Evolutionary conservation across 768 basidiomycete genomes (phyloP).

Genomic region (Lactarius evosmus): DNA sequence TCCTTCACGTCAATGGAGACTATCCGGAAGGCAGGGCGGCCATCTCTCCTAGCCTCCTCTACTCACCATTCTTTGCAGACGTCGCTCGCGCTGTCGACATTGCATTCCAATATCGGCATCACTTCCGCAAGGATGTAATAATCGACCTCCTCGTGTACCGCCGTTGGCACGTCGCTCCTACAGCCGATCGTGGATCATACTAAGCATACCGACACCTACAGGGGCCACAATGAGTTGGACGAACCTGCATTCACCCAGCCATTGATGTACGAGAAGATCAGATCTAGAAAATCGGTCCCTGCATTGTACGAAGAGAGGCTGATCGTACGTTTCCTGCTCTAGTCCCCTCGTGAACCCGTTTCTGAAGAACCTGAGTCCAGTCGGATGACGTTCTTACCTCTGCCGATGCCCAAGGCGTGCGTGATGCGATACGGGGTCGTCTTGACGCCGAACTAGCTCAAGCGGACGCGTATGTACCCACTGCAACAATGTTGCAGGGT

Average conservation of each 20-base stretch:
- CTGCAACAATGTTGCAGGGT: slow-evolving; percentile 53
- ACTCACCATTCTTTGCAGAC: slow-evolving; percentile 43
- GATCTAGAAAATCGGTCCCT: slow-evolving; percentile 71
- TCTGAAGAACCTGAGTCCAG: slow-evolving; percentile 16
- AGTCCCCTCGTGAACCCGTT: not conserved
- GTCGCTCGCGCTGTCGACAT: slow-evolving; percentile 81
- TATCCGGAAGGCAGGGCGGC: slow-evolving; percentile 66
- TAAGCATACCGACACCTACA: slow-evolving; percentile 27
- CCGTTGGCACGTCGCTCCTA: slow-evolving; percentile 51
- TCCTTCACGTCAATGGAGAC: slow-evolving; percentile 91
- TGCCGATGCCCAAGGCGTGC: slow-evolving; percentile 48
- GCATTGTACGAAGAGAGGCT: slow-evolving; percentile 78
- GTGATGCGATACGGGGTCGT: slow-evolving; percentile 54
- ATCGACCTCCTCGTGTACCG: slow-evolving; percentile 88
- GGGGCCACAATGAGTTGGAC: slow-evolving; percentile 89
- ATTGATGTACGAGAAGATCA: slow-evolving; percentile 87
- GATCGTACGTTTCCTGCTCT: slow-evolving; percentile 46
- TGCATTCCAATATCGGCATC: slow-evolving; percentile 83
- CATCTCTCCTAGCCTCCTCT: not conserved
- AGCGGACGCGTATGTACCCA: slow-evolving; percentile 47
- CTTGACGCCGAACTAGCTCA: slow-evolving; percentile 61
- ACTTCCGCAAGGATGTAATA: slow-evolving; percentile 89
- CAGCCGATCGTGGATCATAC: not conserved
- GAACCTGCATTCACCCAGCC: slow-evolving; percentile 86
- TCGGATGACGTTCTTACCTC: slow-evolving; percentile 51